Evolutionary conservation across 805 yeast species (phyloP), one percentile per base, ranked within the genome.

Genomic region (Suhomyces faveliae): DNA sequence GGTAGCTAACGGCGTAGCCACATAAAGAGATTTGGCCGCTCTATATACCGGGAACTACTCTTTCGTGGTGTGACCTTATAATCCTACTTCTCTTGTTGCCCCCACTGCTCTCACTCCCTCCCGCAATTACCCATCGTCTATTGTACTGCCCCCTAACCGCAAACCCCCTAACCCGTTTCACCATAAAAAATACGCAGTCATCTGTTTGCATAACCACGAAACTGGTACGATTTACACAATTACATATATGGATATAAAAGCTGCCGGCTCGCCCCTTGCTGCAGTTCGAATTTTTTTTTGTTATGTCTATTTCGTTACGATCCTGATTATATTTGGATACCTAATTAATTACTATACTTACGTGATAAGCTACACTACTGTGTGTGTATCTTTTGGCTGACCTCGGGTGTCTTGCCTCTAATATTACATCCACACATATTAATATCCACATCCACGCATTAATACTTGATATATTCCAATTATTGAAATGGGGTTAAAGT

Each of bases 401-500:
- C 37, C 37, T 15, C 37, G 37, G 15, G 21, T 33, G 21, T 33
- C 37, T 27, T 33, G 21, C 37, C 21, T 33, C 4, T 33, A 4
- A 6, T 6, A 6, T 10, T 17, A 33, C 37, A 17, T 15, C 37
- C 21, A 17, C 37, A 24, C 27, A 24, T 24, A n/a, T n/a, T n/a
- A n/a, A n/a, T n/a, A 12, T 24, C 11, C 12, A 24, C 12, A 24
- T 12, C 15, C 27, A 24, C 27, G 9, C 27, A 24, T 24, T 24
- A 24, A 24, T 7, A 24, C 27, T 10, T 10, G 10, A n/a, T n/a
- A n/a, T n/a, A n/a, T n/a, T n/a, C 10, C 27, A 24, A 24, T 10
- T 24, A 7, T 10, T 3, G 15, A 29, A 11, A 73, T 73, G 78
- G 78, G 78, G 11, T 62, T 73, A 47, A 64, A 57, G 49, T 60